phyloP scores from a whole-genome alignment of 805 yeast species.

The Candida ficus region DNA sequence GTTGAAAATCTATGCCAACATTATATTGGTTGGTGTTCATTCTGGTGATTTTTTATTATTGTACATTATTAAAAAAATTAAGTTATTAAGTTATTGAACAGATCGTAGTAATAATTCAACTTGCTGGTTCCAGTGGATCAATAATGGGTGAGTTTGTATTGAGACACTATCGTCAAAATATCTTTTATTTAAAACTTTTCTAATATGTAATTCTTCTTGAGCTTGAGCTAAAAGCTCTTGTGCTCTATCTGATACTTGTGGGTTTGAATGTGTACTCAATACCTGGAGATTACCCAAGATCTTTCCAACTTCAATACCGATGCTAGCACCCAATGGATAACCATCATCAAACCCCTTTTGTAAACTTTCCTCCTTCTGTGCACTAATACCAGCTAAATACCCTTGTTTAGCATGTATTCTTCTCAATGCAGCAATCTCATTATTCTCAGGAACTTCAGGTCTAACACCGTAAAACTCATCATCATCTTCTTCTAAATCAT shows the following conservation, averaged over 20 bases:
- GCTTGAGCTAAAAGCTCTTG: conserved; percentile 32
- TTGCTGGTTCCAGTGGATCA: conserved; percentile 40
- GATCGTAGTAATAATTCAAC: conserved; percentile 8
- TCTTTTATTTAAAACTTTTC: conserved; percentile 47
- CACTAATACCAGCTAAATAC: conserved; percentile 72
- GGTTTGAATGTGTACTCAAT: conserved; percentile 16
- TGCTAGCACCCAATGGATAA: conserved; percentile 64
- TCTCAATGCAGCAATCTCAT: conserved; percentile 37
- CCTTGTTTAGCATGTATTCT: conserved; percentile 75
- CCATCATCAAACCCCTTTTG: conserved; percentile 83
- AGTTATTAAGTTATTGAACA: neutral
- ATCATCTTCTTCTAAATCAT: too few relatives aligned
- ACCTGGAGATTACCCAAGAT: conserved; percentile 50
- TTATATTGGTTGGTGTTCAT: conserved; percentile 98
- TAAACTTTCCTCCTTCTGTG: conserved; percentile 59
- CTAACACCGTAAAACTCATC: conserved; percentile 34
- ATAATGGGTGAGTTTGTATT: conserved; percentile 24
- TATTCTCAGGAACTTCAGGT: conserved; percentile 10
- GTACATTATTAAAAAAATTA: neutral
- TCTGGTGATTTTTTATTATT: conserved; percentile 57
- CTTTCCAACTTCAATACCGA: conserved; percentile 65
- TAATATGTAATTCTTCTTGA: conserved; percentile 49
- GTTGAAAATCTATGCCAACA: conserved; percentile 96
- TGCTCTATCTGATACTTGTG: conserved; percentile 17
- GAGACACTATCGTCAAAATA: conserved; percentile 47